Evolutionary conservation across 2,329 filamentous ascomycete species (phyloP).

Genomic region (Ceratocystis cubensis): DNA sequence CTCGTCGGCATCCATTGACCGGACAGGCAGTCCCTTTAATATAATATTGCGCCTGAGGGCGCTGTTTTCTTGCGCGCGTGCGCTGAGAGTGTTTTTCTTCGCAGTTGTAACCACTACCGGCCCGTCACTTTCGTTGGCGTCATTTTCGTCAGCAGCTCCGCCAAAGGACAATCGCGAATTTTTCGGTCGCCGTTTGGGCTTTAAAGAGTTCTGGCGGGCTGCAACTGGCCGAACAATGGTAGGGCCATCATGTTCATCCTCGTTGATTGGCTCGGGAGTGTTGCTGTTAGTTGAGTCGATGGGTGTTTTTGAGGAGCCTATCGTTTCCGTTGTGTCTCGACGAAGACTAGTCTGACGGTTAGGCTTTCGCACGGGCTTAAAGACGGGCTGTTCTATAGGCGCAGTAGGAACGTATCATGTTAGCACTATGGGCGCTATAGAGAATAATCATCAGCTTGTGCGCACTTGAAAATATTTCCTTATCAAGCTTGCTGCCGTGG

Average conservation of each 20-base stretch:
- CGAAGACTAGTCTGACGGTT: constrained; percentile 47
- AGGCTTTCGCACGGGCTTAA: constrained; percentile 39
- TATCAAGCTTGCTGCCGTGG: constrained; percentile 12
- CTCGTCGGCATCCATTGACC: constrained; percentile 47
- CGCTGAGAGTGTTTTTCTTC: constrained; percentile 54
- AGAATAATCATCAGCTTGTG: constrained; percentile 9
- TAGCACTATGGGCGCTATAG: constrained; percentile 8
- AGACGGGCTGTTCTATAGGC: constrained; percentile 14
- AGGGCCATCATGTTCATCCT: constrained; percentile 36
- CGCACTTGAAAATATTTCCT: constrained; percentile 1
- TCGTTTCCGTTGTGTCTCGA: constrained; percentile 36
- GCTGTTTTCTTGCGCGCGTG: constrained; percentile 54
- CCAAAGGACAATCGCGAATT: constrained; percentile 66
- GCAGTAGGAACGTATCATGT: neutral
- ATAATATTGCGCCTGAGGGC: constrained; percentile 43
- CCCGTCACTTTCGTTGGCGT: constrained; percentile 41
- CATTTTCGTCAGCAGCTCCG: constrained; percentile 36
- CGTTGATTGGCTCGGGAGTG: constrained; percentile 28
- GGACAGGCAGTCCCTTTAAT: constrained; percentile 41
- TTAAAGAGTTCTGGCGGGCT: constrained; percentile 37
- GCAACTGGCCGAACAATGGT: constrained; percentile 39
- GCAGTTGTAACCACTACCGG: constrained; percentile 41
- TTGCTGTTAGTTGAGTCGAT: constrained; percentile 22
- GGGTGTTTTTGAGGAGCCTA: constrained; percentile 21
- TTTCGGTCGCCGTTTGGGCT: constrained; percentile 55